Conservation (phyloP, 495 filamentous ascomycete species). For the Penicillium simplicissimum region DNA sequence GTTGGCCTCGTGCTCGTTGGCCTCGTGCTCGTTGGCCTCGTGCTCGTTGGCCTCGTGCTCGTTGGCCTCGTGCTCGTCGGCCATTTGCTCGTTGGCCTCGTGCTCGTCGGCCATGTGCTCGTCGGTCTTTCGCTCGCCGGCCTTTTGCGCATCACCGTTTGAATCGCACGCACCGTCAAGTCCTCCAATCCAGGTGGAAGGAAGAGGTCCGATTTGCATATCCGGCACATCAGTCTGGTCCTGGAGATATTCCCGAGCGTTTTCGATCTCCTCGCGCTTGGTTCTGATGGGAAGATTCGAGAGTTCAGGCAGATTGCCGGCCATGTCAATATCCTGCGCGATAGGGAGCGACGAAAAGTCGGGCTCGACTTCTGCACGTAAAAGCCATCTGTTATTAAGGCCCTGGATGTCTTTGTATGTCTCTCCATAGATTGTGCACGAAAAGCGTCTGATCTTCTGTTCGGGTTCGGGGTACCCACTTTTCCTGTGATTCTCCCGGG, state of each 20-base stretch:
- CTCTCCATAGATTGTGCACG: not conserved
- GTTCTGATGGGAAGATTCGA: constrained; percentile 12
- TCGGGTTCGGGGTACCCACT: not conserved
- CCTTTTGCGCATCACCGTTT: not conserved
- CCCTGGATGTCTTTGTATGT: constrained; percentile 7
- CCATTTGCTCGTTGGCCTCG: too few relatives aligned
- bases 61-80: too few relatives aligned
- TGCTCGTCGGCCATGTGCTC: not conserved
- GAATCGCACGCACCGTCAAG: not conserved
- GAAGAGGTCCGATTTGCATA: constrained; percentile 35
- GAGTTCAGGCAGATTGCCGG: constrained; percentile 13
- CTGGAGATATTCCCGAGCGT: constrained; percentile 32
- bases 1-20: not conserved
- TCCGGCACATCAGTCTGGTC: constrained; percentile 17
- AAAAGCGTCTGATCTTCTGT: too few relatives aligned
- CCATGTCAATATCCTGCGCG: constrained; percentile 20
- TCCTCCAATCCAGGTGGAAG: constrained; percentile 31
- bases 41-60: not conserved
- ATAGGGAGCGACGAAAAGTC: not conserved
- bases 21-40: not conserved
- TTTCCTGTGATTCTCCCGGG: not conserved
- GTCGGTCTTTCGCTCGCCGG: not conserved
- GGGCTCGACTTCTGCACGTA: not conserved
- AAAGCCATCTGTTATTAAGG: not conserved
- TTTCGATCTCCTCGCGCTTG: constrained; percentile 29